Evolutionary conservation across 352 stramenopile species (phyloP).

Genomic region (Globisporangium alternatum): DNA sequence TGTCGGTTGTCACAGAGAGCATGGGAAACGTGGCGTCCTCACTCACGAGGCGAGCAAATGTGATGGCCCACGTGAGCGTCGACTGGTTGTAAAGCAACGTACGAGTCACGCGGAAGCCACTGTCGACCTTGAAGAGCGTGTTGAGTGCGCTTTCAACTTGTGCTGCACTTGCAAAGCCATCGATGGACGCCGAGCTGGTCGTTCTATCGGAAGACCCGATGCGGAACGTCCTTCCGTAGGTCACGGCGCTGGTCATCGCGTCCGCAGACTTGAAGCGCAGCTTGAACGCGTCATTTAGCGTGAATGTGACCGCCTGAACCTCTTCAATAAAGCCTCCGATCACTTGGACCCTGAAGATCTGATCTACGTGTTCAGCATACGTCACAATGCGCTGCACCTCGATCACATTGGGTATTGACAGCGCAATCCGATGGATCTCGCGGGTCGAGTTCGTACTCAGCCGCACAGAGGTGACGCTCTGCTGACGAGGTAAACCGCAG

Average conservation of each 20-base stretch:
- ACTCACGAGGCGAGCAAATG: conserved; percentile 43
- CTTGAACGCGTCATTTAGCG: conserved; percentile 54
- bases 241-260: conserved; percentile 27
- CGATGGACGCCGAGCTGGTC: conserved; percentile 22
- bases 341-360: conserved; percentile 39
- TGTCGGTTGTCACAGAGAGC: conserved; percentile 27
- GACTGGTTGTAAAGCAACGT: conserved; percentile 31
- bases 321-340: conserved; percentile 46
- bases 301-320: conserved; percentile 43
- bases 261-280: conserved; percentile 30
- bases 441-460: conserved; percentile 56
- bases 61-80: conserved; percentile 48
- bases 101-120: conserved; percentile 30
- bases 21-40: conserved; percentile 32
- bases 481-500: conserved; percentile 64
- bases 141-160: conserved; percentile 46
- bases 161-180: conserved; percentile 48
- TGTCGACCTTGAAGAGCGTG: conserved; percentile 24
- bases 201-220: conserved; percentile 24
- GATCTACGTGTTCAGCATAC: conserved; percentile 54
- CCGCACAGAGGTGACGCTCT: conserved; percentile 55
- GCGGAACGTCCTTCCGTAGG: conserved; percentile 44
- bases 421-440: conserved; percentile 59
- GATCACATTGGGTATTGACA: conserved; percentile 43
- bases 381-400: conserved; percentile 68